Evolutionary conservation across 345 rosid genomes (phyloP).

Genomic region (Brassica napus): Da-Ae NC_063436.1:9488001-9488500

Average conservation of each 20-base stretch:
- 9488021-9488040: conserved; percentile 75
- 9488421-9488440: background rate
- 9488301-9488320: conserved; percentile 3
- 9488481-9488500: too few species aligned
- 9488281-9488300: background rate
- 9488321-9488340: conserved; percentile 60
- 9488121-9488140: background rate
- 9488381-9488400: conserved; percentile 75
- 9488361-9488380: conserved; percentile 60
- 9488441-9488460: background rate
- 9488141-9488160: conserved; percentile 61
- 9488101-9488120: background rate
- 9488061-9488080: conserved; percentile 64
- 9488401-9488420: background rate
- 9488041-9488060: conserved; percentile 63
- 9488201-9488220: conserved; percentile 65
- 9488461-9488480: too few species aligned
- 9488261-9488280: background rate
- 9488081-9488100: background rate
- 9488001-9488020: conserved; percentile 80
- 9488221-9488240: conserved; percentile 70
- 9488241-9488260: conserved; percentile 72
- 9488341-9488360: conserved; percentile 46
- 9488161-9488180: conserved; percentile 65
- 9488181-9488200: conserved; percentile 66